Evolutionary conservation across 257 asterid genomes (phyloP), one percentile per base, ranked within the genome.

Genomic region (Schizonepeta tenuifolia): DNA sequence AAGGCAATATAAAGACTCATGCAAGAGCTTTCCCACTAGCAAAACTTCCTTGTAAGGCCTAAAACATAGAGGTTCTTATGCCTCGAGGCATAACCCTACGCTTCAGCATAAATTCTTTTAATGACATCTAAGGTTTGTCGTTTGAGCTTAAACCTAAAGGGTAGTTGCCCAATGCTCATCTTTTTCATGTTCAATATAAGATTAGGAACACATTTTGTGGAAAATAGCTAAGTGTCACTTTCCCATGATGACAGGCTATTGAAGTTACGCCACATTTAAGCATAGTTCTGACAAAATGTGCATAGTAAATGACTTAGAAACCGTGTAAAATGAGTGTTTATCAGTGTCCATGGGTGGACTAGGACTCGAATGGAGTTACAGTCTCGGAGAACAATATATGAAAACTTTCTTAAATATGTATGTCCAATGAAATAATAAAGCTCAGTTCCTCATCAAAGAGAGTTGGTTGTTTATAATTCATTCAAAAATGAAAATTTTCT

Each of bases 401-500:
- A 12, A 22, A 24, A 56, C 38, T 56, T 5, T 9, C 38, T 1
- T 12, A 12, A 22, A 21, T 22, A 5, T 22, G 38, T 56, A 24
- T 5, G 38, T 56, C 62, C 13, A 56, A 14, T 26, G 62, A 56
- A 56, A 54, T 21, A 22, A 11, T 21, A 54, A 54, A 22, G n/a
- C n/a, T 54, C 33, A 20, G n/a, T 21, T 54, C 60, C 15, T 21
- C 6, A 21, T 54, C n/a, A 10, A 3, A 54, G 5, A 55, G n/a
- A 31, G 15, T 51, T 24, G 2, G 17, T 55, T 46, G 38, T 46
- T 20, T 3, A 31, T 21, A 22, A 40, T 77, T 57, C 11, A 47
- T 21, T 67, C 31, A 62, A 54, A 41, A 53, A 9, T 68, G 10
- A 60, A 10, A 60, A 11, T 15, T 56, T 49, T 69, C 12, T 44